These are phyloP conservation scores for Eucalyptus tenuipes DNA, from an alignment of 345 rosid genomes.

Conservation along the genomic window DNA sequence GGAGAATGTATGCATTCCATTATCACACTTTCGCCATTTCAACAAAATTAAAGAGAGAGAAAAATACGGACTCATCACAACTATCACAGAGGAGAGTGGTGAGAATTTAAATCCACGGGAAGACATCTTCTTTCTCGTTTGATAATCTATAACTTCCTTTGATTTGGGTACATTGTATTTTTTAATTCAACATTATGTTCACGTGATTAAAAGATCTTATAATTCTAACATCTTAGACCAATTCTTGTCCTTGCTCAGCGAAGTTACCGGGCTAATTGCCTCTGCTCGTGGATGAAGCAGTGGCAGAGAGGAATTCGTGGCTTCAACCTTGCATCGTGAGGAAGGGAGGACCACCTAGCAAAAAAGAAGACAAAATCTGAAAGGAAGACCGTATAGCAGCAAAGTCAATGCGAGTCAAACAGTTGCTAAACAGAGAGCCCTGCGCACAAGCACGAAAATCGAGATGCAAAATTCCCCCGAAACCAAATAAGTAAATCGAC, in stretches of 20 bases:
- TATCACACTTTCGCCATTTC: rapidly evolving
- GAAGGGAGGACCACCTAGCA: background rate
- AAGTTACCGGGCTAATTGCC: background rate
- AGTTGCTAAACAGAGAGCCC: background rate
- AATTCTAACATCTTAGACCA: background rate
- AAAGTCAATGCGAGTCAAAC: background rate
- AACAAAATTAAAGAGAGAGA: too few species aligned
- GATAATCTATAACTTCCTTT: too few species aligned
- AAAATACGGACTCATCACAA: too few species aligned
- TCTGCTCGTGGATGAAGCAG: background rate
- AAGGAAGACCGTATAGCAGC: background rate
- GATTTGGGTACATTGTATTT: too few species aligned
- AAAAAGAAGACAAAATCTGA: background rate
- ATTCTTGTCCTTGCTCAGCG: background rate
- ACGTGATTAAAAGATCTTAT: too few species aligned
- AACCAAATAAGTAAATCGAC: background rate
- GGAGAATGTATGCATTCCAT: too few species aligned
- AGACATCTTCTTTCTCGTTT: too few species aligned
- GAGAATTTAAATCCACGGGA: too few species aligned
- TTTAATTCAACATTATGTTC: too few species aligned
- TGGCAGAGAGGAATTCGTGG: background rate
- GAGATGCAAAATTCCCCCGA: background rate
- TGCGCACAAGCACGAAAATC: background rate
- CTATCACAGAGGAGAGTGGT: too few species aligned
- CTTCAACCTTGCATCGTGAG: background rate